Percentiles rank a stretch among this genome's conserved stretches.
These are phyloP conservation scores for Peniophora sp. DNA, from an alignment of 1,284 basidiomycete genomes.

Conservation along the genomic window DNA sequence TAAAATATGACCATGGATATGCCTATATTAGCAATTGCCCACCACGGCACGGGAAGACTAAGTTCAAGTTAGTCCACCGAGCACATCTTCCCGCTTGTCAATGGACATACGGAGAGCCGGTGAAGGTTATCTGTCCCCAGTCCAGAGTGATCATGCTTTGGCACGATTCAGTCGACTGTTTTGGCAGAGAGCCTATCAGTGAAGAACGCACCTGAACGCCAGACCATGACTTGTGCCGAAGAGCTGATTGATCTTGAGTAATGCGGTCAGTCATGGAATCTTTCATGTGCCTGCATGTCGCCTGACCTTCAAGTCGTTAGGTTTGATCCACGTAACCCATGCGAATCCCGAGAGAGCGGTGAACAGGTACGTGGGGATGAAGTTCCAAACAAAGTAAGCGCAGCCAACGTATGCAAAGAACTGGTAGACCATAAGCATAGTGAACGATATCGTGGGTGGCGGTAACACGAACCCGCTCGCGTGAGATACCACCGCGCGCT, in stretches of 20 bases:
- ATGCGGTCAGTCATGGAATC: not conserved
- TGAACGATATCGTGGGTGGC: constrained; percentile 43
- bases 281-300: too few species aligned
- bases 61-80: not conserved
- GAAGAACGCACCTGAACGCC: constrained; percentile 37
- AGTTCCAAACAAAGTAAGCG: constrained; percentile 20
- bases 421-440: too few species aligned
- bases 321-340: constrained; percentile 70
- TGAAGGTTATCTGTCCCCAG: constrained; percentile 56
- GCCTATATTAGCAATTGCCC: constrained; percentile 71
- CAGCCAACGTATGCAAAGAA: too few species aligned
- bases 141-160: constrained; percentile 52
- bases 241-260: constrained; percentile 51
- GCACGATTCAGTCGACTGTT: not conserved
- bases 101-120: constrained; percentile 32
- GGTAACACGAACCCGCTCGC: constrained; percentile 69
- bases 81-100: not conserved
- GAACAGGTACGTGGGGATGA: constrained; percentile 62
- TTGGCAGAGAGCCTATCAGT: too few species aligned
- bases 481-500: constrained; percentile 57
- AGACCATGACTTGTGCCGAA: constrained; percentile 75
- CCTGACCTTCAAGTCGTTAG: constrained; percentile 44
- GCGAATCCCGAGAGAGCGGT: constrained; percentile 45
- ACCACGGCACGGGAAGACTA: constrained; percentile 40
- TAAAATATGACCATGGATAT: constrained; percentile 66